Evolutionary conservation across 2,329 filamentous ascomycete genomes (phyloP).

Genomic region (Cordyceps tenuipes): DNA sequence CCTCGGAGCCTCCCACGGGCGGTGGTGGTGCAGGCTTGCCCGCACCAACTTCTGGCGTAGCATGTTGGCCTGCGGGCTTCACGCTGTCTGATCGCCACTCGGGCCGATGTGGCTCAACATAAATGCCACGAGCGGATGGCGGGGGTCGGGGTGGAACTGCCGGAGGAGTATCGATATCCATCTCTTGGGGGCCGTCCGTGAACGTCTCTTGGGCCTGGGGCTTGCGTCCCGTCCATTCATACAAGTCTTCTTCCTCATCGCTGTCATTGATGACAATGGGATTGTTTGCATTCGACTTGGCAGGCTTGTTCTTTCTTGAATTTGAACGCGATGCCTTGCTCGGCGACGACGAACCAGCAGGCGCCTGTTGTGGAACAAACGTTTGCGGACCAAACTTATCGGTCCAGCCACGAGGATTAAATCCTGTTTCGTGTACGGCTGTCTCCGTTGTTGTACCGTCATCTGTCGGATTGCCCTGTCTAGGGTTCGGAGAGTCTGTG

Average conservation of each 20-base stretch:
- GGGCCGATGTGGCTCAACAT: conserved; percentile 49
- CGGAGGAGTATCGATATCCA: conserved; percentile 55
- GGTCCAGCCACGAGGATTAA: conserved; percentile 46
- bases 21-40: conserved; percentile 21
- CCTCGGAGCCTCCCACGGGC: conserved; percentile 43
- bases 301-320: conserved; percentile 53
- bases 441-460: background rate
- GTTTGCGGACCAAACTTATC: conserved; percentile 46
- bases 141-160: conserved; percentile 18
- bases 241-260: conserved; percentile 34
- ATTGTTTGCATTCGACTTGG: conserved; percentile 40
- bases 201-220: conserved; percentile 20
- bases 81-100: conserved; percentile 50
- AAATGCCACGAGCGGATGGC: conserved; percentile 40
- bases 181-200: conserved; percentile 46
- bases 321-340: conserved; percentile 35
- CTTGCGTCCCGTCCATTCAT: conserved; percentile 28
- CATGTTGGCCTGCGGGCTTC: conserved; percentile 17
- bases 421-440: conserved; percentile 23
- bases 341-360: conserved; percentile 34
- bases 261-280: conserved; percentile 40
- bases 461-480: background rate
- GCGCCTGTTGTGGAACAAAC: conserved; percentile 39
- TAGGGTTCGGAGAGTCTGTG: background rate
- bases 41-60: conserved; percentile 16